phyloP scores from a whole-genome alignment of 306 rosid genomes.

The Sindora glabra region DNA sequence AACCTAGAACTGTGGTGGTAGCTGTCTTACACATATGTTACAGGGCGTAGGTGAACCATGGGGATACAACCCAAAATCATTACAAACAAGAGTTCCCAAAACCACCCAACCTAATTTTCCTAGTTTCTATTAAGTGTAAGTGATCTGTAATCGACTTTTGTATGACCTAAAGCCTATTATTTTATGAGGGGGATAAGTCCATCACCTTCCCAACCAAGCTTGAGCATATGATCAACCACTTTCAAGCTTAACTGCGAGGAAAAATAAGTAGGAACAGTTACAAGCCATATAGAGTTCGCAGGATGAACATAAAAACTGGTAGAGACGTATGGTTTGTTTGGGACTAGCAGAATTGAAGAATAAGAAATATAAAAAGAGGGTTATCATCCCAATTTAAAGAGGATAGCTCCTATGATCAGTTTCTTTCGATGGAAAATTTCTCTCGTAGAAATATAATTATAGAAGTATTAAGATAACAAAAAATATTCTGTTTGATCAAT shows the following conservation, averaged over 20 bases:
- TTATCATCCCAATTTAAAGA: no score
- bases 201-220: conserved; percentile 97
- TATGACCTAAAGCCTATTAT: conserved; percentile 42
- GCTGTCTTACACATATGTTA: conserved; percentile 40
- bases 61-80: conserved; percentile 18
- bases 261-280: conserved; percentile 25
- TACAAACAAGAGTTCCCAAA: conserved; percentile 16
- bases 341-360: no score
- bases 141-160: conserved; percentile 9
- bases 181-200: conserved; percentile 64
- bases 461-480: no score
- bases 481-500: no score
- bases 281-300: conserved; percentile 4
- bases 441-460: no score
- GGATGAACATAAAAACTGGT: not conserved
- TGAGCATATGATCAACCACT: conserved; percentile 94
- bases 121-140: conserved; percentile 21
- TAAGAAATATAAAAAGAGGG: no score
- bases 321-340: no score
- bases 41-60: conserved; percentile 26
- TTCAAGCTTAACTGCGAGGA: conserved; percentile 94
- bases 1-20: conserved; percentile 25
- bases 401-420: no score
- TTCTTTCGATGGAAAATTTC: no score
- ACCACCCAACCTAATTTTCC: conserved; percentile 22